Evolutionary conservation across 139 green algal species (phyloP), one percentile per base, ranked within the genome.

Genomic region (Micromonas commoda): DNA sequence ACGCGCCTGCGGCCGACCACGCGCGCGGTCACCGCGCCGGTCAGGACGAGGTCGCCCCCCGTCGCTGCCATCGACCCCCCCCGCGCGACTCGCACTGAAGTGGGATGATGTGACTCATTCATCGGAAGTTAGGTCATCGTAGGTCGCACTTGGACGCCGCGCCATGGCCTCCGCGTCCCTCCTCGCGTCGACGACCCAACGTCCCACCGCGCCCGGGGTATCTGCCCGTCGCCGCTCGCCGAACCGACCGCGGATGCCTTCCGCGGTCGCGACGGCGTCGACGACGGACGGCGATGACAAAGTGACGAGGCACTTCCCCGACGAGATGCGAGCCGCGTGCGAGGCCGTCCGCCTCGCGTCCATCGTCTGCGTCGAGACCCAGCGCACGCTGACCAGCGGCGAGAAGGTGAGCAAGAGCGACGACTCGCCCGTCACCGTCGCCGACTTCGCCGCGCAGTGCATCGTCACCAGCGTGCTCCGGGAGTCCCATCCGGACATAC

Each of bases 401-500:
- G 71, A 77, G 13, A 20, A 35, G 5, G n/a, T 39, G 19, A 64
- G n/a, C 2, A 79, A 84, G 35, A 29, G 28, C 16, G 69, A 80
- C 19, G 76, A 63, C 32, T 68, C 24, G 19, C 79, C 73, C 21
- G 72, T 82, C 20, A 82, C 71, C 33, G 57, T 76, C 21, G 78
- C 84, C 52, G 84, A 88, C 72, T 87, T 69, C 57, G 84, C 77
- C 26, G 84, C 71, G 35, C 71, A 77, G 51, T 37, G 37, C 26
- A 33, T 77, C n/a, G 29, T 77, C 35, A 33, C 71, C 2, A 28
- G 26, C 71, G 52, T 66, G 34, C 5, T 77, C 26, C 37, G 19
- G 16, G 24, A 34, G 38, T 26, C 45, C 26, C 29, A 26, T 67
- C 71, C 71, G 26, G 1, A 38, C 19, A 33, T 68, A 6, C 37